phyloP scores from a whole-genome alignment of 441 rosid genomes.

The Eruca vesicaria region DNA sequence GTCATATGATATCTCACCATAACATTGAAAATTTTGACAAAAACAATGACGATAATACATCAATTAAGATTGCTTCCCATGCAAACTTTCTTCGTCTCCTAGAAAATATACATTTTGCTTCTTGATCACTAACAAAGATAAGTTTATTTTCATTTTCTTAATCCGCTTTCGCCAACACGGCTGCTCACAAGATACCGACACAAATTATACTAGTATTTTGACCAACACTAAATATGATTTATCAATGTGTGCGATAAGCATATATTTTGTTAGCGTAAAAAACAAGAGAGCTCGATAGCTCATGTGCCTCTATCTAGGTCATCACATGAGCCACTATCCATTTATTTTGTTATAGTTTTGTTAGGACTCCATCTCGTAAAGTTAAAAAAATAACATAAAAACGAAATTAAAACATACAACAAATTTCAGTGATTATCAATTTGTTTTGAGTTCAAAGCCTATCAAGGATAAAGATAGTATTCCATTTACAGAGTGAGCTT shows the following conservation, averaged over 20 bases:
- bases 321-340: background rate
- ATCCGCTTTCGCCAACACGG: background rate
- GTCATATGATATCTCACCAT: conserved; percentile 18
- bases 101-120: background rate
- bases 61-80: conserved; percentile 26
- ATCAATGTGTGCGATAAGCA: background rate
- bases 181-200: conserved; percentile 6
- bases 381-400: background rate
- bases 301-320: background rate
- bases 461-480: background rate
- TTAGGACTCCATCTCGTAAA: background rate
- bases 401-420: background rate
- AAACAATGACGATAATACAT: background rate
- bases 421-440: background rate
- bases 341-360: background rate
- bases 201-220: background rate
- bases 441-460: background rate
- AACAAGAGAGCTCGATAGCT: background rate
- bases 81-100: conserved; percentile 26
- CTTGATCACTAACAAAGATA: background rate
- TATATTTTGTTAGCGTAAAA: background rate
- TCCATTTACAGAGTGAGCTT: background rate
- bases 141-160: background rate
- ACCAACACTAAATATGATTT: background rate
- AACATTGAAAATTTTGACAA: background rate